These are phyloP conservation scores for Yamadazyma mexicana DNA, from an alignment of 1,139 yeast species.

Conservation along the genomic window DNA sequence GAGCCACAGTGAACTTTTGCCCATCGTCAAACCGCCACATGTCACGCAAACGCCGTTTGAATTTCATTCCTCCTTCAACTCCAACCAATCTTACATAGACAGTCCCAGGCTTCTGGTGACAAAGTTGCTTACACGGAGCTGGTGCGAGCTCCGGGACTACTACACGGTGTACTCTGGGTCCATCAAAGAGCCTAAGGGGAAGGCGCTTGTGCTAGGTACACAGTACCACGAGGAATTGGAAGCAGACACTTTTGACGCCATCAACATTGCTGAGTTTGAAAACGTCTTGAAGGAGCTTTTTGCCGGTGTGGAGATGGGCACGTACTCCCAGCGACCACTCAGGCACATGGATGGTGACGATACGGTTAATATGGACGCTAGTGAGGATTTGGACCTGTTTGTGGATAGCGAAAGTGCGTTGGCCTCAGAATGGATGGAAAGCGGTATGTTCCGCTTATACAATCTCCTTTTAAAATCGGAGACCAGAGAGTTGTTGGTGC, in stretches of 20 bases:
- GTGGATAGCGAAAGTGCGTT: slow-evolving; percentile 24
- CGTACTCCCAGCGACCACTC: neutral
- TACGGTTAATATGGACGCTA: neutral
- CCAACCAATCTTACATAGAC: slow-evolving; percentile 23
- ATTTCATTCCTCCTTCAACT: slow-evolving; percentile 25
- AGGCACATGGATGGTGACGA: neutral
- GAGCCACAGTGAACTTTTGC: slow-evolving; percentile 13
- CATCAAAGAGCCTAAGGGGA: slow-evolving; percentile 23
- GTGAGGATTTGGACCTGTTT: neutral
- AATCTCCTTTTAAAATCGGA: slow-evolving; percentile 45
- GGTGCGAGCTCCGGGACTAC: slow-evolving; percentile 54
- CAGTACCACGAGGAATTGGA: slow-evolving; percentile 45
- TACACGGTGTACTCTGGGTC: slow-evolving; percentile 45
- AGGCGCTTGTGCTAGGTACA: slow-evolving; percentile 39
- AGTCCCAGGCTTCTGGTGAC: slow-evolving; percentile 48
- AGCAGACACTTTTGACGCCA: slow-evolving; percentile 33
- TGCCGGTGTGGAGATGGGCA: neutral
- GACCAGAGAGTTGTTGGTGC: slow-evolving; percentile 62
- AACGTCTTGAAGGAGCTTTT: slow-evolving; percentile 7
- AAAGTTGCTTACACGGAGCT: slow-evolving; percentile 41
- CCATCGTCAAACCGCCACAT: slow-evolving; percentile 15
- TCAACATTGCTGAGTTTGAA: slow-evolving; percentile 23
- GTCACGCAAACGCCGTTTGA: slow-evolving; percentile 23
- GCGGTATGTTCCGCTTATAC: slow-evolving; percentile 32
- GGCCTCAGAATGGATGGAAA: slow-evolving; percentile 35